These are phyloP conservation scores for Bacterosira constricta DNA, from an alignment of 108 stramenopile genomes.

Conservation along the genomic window DNA sequence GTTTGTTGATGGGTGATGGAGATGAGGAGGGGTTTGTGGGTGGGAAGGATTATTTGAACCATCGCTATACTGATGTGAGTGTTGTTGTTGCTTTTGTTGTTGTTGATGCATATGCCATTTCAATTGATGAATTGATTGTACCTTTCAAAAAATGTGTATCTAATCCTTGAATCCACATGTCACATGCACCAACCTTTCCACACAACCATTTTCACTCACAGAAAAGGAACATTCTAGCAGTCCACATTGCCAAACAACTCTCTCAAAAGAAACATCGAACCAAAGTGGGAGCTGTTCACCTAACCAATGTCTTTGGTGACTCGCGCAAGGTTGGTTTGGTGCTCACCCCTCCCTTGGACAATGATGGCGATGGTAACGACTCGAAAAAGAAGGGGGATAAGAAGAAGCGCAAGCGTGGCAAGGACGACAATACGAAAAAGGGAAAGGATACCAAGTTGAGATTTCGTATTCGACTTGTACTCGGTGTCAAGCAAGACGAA, in stretches of 20 bases:
- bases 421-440: conserved; percentile 1
- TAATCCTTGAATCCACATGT: no score
- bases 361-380: background rate
- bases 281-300: conserved; percentile 53
- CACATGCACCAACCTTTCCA: background rate
- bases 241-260: conserved; percentile 61
- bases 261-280: conserved; percentile 54
- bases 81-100: background rate
- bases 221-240: conserved; percentile 77
- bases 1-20: no score
- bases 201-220: conserved; percentile 23
- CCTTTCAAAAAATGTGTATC: no score
- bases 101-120: no score
- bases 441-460: conserved; percentile 31
- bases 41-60: conserved; percentile 78
- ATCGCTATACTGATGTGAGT: conserved; percentile 85
- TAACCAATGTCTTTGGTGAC: conserved; percentile 49
- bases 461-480: conserved; percentile 74
- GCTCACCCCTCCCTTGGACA: conserved; percentile 49
- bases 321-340: conserved; percentile 49
- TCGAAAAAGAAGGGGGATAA: conserved; percentile 28
- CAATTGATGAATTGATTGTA: background rate
- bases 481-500: conserved; percentile 75
- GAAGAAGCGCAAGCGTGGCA: background rate
- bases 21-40: conserved; percentile 46